Percentiles rank a stretch among this genome's conserved stretches.
Evolutionary conservation across 2,329 filamentous ascomycete genomes (phyloP).

Genomic region (Trichophyton benhamiae): DNA sequence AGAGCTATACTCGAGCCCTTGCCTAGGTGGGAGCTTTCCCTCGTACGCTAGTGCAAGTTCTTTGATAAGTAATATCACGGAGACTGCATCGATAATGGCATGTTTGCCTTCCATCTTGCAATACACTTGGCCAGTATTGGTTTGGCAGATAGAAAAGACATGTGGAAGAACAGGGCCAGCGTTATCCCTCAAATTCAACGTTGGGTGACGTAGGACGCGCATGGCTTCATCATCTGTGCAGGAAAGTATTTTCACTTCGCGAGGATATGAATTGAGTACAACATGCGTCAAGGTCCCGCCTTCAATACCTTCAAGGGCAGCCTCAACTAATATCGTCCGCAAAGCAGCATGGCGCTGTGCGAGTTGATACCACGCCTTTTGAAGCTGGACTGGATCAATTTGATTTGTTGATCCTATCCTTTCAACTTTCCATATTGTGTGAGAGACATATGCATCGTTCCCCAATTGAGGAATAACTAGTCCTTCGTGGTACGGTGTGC

Average conservation of each 20-base stretch:
- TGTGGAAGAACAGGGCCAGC: neutral
- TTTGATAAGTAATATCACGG: constrained; percentile 4
- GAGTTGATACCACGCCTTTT: constrained; percentile 4
- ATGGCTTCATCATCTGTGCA: constrained; percentile 1
- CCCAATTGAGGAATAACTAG: constrained; percentile 5
- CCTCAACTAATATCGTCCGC: constrained; percentile 1
- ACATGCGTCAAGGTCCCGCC: neutral
- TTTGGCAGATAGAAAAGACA: constrained; percentile 11
- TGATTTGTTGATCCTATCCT: neutral
- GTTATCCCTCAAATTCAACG: neutral
- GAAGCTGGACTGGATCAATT: constrained; percentile 3
- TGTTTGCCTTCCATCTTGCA: constrained; percentile 10
- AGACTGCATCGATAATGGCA: constrained; percentile 12
- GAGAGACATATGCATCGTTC: neutral
- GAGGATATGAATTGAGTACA: neutral
- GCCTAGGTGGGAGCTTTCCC: neutral
- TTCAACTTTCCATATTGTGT: constrained; percentile 10
- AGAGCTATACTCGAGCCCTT: neutral
- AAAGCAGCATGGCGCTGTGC: constrained; percentile 4
- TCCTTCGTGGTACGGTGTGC: constrained; percentile 8
- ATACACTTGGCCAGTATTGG: constrained; percentile 5
- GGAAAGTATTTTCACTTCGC: neutral
- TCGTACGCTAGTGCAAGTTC: neutral
- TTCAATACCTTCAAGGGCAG: neutral
- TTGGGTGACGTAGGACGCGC: neutral